phyloP scores from a whole-genome alignment of 768 basidiomycete genomes.

The Russula sp. region DNA sequence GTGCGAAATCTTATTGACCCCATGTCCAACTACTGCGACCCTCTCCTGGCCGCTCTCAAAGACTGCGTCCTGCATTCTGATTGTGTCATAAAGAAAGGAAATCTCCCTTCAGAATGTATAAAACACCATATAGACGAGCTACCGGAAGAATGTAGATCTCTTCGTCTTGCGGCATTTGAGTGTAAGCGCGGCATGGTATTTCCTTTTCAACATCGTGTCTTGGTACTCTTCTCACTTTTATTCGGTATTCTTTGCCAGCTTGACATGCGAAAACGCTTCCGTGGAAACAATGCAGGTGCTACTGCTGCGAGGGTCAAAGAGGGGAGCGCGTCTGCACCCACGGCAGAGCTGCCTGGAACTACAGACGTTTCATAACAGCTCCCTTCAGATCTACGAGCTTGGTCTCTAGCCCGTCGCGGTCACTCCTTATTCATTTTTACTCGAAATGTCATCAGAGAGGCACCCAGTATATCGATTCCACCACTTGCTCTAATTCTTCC shows the following conservation, averaged over 20 bases:
- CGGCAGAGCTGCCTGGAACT: slow-evolving; percentile 5
- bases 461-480: background rate
- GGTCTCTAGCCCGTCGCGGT: background rate
- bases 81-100: slow-evolving; percentile 74
- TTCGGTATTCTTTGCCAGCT: slow-evolving; percentile 38
- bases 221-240: background rate
- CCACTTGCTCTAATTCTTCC: background rate
- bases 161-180: slow-evolving; percentile 80
- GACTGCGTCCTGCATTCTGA: slow-evolving; percentile 81
- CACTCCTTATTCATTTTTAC: background rate
- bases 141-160: slow-evolving; percentile 71
- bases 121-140: slow-evolving; percentile 67
- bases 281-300: slow-evolving; percentile 62
- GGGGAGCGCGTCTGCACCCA: background rate
- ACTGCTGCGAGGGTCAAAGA: slow-evolving; percentile 21
- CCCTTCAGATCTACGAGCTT: background rate
- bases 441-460: background rate
- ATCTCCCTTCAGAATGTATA: slow-evolving; percentile 82
- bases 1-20: background rate
- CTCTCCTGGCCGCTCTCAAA: slow-evolving; percentile 70
- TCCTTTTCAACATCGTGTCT: background rate
- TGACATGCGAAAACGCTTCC: slow-evolving; percentile 79
- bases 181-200: slow-evolving; percentile 89
- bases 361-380: background rate
- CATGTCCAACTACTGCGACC: slow-evolving; percentile 81